These are phyloP conservation scores for Marasmius sp. DNA, from an alignment of 1,284 basidiomycete species.

Conservation along the genomic window DNA sequence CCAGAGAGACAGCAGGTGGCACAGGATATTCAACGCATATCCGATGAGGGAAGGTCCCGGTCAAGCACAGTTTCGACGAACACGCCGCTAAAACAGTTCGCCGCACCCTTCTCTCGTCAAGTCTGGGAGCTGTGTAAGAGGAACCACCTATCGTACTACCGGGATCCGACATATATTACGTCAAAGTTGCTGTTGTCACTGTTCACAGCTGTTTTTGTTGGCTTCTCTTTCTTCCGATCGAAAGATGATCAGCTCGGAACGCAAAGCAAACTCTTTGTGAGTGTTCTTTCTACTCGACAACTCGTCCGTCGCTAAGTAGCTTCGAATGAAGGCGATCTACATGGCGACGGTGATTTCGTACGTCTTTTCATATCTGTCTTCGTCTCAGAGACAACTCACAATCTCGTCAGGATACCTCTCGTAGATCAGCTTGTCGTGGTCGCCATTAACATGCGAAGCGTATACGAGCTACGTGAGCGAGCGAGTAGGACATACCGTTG, in stretches of 20 bases:
- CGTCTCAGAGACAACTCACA: not conserved
- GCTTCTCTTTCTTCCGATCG: slow-evolving; percentile 67
- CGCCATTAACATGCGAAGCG: slow-evolving; percentile 45
- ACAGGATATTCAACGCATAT: slow-evolving; percentile 38
- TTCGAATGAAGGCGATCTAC: slow-evolving; percentile 37
- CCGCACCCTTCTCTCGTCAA: slow-evolving; percentile 50
- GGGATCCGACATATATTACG: slow-evolving; percentile 69
- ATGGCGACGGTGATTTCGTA: slow-evolving; percentile 43
- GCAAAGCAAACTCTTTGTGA: slow-evolving; percentile 79
- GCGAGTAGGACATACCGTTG: slow-evolving; percentile 84
- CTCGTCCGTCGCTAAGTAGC: not conserved
- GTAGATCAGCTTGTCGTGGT: slow-evolving; percentile 47
- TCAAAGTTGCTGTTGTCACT: slow-evolving; percentile 69
- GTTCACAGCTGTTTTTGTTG: slow-evolving; percentile 60
- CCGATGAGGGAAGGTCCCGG: slow-evolving; percentile 33
- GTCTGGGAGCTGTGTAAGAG: slow-evolving; percentile 42
- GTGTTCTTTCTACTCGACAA: slow-evolving; percentile 11
- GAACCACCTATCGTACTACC: slow-evolving; percentile 39
- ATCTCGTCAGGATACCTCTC: slow-evolving; percentile 34
- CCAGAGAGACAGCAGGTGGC: slow-evolving; percentile 32
- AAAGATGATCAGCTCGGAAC: slow-evolving; percentile 69
- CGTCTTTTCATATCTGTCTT: not conserved
- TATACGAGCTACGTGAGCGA: slow-evolving; percentile 76
- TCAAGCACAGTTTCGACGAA: slow-evolving; percentile 31
- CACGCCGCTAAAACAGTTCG: slow-evolving; percentile 42